phyloP scores from a whole-genome alignment of 2,329 filamentous ascomycete genomes.

The Fusarium irregulare region DNA sequence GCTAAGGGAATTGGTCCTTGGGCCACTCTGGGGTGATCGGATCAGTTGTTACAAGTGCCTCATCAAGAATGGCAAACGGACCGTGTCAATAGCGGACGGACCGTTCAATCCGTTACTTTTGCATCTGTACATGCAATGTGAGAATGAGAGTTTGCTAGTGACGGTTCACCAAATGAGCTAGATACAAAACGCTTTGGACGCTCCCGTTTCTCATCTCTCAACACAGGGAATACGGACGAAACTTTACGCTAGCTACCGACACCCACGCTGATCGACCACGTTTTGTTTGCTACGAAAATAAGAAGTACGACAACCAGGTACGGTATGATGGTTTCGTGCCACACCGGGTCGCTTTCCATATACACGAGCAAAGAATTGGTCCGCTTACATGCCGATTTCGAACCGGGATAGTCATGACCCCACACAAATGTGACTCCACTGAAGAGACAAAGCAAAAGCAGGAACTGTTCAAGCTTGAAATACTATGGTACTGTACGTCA shows the following conservation, averaged over 20 bases:
- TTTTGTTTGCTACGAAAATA: conserved; percentile 4
- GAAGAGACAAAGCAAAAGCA: conserved; percentile 43
- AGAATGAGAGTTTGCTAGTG: conserved; percentile 31
- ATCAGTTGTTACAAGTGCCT: neutral
- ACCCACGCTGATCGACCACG: conserved; percentile 9
- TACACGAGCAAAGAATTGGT: conserved; percentile 8
- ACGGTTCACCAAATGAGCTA: conserved; percentile 21
- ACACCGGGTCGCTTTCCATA: conserved; percentile 29
- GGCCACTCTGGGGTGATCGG: neutral
- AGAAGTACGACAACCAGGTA: conserved; percentile 1
- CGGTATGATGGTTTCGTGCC: conserved; percentile 19
- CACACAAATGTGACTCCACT: conserved; percentile 3
- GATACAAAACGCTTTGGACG: conserved; percentile 6
- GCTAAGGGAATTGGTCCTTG: neutral
- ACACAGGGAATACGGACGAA: conserved; percentile 11
- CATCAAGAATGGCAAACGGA: neutral
- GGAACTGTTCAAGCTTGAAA: conserved; percentile 3
- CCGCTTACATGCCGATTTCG: neutral
- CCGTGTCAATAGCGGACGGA: neutral
- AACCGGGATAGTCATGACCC: neutral
- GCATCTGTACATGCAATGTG: neutral
- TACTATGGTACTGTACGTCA: conserved; percentile 26
- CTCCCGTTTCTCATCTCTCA: conserved; percentile 20
- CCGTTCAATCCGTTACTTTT: neutral
- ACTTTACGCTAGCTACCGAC: conserved; percentile 16